These are phyloP conservation scores for Schizophyllum amplum DNA, from an alignment of 1,284 basidiomycete genomes.

Conservation along the genomic window DNA sequence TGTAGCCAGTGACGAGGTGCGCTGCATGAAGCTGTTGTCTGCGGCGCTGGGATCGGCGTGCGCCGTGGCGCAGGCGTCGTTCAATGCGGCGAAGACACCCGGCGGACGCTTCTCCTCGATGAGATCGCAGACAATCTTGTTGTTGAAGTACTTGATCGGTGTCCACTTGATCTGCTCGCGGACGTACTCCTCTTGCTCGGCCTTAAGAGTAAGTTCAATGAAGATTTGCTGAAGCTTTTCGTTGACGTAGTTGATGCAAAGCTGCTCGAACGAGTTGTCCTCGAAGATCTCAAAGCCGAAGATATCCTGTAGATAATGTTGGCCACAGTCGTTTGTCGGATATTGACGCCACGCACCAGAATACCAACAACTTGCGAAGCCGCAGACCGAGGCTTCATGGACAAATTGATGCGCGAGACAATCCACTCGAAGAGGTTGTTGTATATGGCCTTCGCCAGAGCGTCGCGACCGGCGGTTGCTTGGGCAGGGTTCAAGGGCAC, in stretches of 20 bases:
- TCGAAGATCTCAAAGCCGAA: slow-evolving; percentile 99
- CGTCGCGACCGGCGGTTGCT: slow-evolving; percentile 84
- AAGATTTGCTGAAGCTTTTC: slow-evolving; percentile 99
- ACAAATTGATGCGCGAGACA: slow-evolving; percentile 90
- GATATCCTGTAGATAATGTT: slow-evolving; percentile 60
- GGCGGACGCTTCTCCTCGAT: slow-evolving; percentile 96
- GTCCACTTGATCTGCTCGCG: slow-evolving; percentile 99
- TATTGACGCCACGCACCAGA: slow-evolving; percentile 40
- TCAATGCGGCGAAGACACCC: slow-evolving; percentile 95
- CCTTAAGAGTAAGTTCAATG: slow-evolving; percentile 97
- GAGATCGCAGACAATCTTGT: slow-evolving; percentile 95
- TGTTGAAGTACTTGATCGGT: slow-evolving; percentile 97
- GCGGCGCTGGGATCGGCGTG: slow-evolving; percentile 96
- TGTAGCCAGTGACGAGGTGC: slow-evolving; percentile 71
- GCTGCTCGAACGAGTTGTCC: slow-evolving; percentile 98
- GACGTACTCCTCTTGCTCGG: slow-evolving; percentile 99
- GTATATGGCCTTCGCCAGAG: slow-evolving; percentile 93
- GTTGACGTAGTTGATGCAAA: slow-evolving; percentile 99
- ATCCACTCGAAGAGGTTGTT: slow-evolving; percentile 99
- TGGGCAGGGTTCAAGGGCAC: slow-evolving; percentile 95
- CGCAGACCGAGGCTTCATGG: slow-evolving; percentile 82
- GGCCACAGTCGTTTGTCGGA: neutral
- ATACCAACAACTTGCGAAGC: slow-evolving; percentile 92
- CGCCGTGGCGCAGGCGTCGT: slow-evolving; percentile 97
- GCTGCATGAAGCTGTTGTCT: slow-evolving; percentile 95